Evolutionary conservation across 352 stramenopile genomes (phyloP).

Genomic region (Globisporangium cystogenes): DNA sequence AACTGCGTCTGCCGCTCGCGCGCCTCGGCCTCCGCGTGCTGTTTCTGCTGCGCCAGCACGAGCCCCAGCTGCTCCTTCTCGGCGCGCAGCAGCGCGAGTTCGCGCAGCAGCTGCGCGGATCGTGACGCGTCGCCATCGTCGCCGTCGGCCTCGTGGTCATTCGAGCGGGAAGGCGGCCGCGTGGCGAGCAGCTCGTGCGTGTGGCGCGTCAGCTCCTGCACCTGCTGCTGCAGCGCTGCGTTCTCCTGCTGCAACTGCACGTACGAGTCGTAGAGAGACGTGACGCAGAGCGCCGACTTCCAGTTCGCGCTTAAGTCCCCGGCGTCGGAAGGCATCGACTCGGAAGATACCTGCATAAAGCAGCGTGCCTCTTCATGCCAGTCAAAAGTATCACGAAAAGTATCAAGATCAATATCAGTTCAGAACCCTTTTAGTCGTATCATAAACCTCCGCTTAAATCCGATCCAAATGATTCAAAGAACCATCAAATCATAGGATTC

Average conservation of each 20-base stretch:
- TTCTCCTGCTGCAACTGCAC: slow-evolving; percentile 55
- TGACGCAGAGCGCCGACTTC: slow-evolving; percentile 71
- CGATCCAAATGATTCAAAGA: too few relatives aligned
- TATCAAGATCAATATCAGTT: too few relatives aligned
- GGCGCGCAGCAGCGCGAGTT: slow-evolving; percentile 41
- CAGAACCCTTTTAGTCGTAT: too few relatives aligned
- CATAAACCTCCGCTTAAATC: too few relatives aligned
- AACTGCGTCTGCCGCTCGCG: slow-evolving; percentile 25
- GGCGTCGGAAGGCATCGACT: slow-evolving; percentile 3
- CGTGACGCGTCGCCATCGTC: slow-evolving; percentile 8
- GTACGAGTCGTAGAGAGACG: slow-evolving; percentile 73
- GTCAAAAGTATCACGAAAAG: too few relatives aligned
- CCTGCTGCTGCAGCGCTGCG: slow-evolving; percentile 26
- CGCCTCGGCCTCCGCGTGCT: slow-evolving; percentile 29
- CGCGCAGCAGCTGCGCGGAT: slow-evolving; percentile 22
- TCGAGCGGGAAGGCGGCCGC: not conserved
- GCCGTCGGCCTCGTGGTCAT: slow-evolving; percentile 5
- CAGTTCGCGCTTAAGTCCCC: slow-evolving; percentile 35
- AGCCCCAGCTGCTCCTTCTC: slow-evolving; percentile 43
- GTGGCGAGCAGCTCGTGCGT: slow-evolving; percentile 23
- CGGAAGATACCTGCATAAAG: too few relatives aligned
- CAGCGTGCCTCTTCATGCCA: too few relatives aligned
- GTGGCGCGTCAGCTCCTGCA: slow-evolving; percentile 19
- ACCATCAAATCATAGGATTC: too few relatives aligned
- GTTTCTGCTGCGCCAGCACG: slow-evolving; percentile 22